Base-by-base conservation (phyloP, 1,139 yeast genomes). In the Geotrichum cucujoidarum region DNA sequence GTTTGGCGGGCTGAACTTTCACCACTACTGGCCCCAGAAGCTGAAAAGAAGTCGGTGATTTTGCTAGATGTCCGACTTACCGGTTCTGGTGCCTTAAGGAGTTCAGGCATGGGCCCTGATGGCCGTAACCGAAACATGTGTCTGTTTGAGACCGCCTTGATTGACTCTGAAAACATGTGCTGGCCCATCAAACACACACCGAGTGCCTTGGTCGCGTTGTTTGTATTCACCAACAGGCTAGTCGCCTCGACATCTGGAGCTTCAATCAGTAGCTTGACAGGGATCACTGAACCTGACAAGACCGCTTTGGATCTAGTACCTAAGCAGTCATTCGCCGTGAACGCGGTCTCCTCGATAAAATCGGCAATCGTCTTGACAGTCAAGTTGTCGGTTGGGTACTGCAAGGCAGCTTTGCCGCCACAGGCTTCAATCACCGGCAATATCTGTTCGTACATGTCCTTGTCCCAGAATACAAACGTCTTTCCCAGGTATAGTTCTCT, bases 401-500 rank as follows among this genome's bases (percentile, higher is more conserved):
- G 45, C n/a, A 40, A 18, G 2, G 38, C 43, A 18, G 51, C 33
- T 11, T 20, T 30, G 1, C 60, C 63, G 8, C 59, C 59, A 0
- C 57, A 54, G 6, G 56, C 56, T 18, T 35, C 32, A 3, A 60
- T 47, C 1, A 54, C 52, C 1, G 56, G 56, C 10, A 31, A 37
- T 18, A 59, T 27, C 13, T 50, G 51, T 1, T 39, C 50, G n/a
- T 40, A 49, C 21, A 49, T 57, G 13, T 44, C 44, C 3, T 37
- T 33, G 14, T 55, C 54, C 14, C 43, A 22, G 32, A 50, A 47
- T 13, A 40, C 40, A 39, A 60, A 55, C 2, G 45, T 42, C 30
- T 48, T 42, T 3, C 53, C 55, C 2, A 33, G 24, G 24, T 57
- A 45, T 4, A 58, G 49, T 1, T 31, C 30, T 7, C 22, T 18